phyloP scores from a whole-genome alignment of 495 filamentous ascomycete genomes.

The Daldinia decipiens region DNA sequence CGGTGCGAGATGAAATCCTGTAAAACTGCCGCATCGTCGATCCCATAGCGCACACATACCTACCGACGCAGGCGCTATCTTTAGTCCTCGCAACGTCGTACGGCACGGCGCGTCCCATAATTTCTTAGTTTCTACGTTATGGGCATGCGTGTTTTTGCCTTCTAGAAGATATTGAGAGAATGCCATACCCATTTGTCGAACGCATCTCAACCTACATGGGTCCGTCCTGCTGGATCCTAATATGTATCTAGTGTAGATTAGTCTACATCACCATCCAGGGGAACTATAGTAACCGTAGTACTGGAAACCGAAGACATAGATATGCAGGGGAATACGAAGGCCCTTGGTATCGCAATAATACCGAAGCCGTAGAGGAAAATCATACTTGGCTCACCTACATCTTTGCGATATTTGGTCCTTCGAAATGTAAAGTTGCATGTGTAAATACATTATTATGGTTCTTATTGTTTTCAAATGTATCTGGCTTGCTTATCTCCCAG shows the following conservation, averaged over 20 bases:
- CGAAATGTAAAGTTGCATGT: not conserved
- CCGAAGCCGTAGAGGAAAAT: not conserved
- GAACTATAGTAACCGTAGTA: not conserved
- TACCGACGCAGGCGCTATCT: not conserved
- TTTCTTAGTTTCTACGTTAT: not conserved
- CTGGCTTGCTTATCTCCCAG: not conserved
- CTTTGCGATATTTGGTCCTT: not conserved
- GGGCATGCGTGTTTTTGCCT: not conserved
- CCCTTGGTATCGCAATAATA: not conserved
- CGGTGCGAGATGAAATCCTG: not conserved
- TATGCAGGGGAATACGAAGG: not conserved
- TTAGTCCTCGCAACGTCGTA: slow-evolving; percentile 23
- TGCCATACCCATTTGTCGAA: not conserved
- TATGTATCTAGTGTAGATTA: not conserved
- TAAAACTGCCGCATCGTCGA: slow-evolving; percentile 13
- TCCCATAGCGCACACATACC: slow-evolving; percentile 18
- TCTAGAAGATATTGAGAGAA: not conserved
- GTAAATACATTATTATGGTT: not conserved
- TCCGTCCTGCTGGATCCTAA: slow-evolving; percentile 1
- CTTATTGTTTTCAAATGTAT: not conserved
- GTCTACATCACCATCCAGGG: not conserved
- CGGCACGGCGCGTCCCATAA: not conserved
- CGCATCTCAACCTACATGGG: not conserved
- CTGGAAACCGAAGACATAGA: not conserved
- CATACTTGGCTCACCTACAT: not conserved